These are phyloP conservation scores for Quercus tomentella DNA, from an alignment of 331 rosid species.

Conservation along the genomic window DNA sequence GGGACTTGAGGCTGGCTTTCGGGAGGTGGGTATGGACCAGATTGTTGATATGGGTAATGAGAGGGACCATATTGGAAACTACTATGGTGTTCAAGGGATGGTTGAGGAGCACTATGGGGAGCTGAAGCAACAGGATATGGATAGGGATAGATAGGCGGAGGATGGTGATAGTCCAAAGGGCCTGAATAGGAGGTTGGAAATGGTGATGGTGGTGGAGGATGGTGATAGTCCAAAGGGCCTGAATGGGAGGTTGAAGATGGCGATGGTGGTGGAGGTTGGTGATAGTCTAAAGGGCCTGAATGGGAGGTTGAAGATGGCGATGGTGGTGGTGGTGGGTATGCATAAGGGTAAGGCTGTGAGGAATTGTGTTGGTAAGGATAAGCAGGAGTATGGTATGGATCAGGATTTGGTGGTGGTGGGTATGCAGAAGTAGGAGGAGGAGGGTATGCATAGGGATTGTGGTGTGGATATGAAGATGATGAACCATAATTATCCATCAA, in stretches of 20 bases:
- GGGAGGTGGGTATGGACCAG: constrained; percentile 24
- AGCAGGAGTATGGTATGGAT: constrained; percentile 36
- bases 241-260: too few relatives aligned
- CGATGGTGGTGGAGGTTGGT: background rate
- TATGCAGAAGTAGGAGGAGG: constrained; percentile 12
- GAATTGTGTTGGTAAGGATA: constrained; percentile 21
- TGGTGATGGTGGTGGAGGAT: background rate
- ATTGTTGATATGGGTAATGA: constrained; percentile 42
- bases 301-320: too few relatives aligned
- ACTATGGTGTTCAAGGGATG: constrained; percentile 40
- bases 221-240: constrained; percentile 5
- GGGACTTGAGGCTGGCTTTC: constrained; percentile 25
- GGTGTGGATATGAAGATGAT: constrained; percentile 39
- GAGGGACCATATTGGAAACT: constrained; percentile 61
- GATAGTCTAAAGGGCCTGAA: constrained; percentile 6
- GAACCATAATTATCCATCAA: constrained; percentile 51
- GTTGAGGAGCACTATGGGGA: constrained; percentile 32
- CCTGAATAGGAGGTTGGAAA: too few relatives aligned
- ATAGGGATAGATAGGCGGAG: constrained; percentile 17
- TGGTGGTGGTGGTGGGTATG: constrained; percentile 23
- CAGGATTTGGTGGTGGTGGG: constrained; percentile 26
- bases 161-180: constrained; percentile 11
- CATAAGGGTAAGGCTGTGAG: background rate
- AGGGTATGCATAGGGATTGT: constrained; percentile 34
- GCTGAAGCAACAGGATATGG: constrained; percentile 22